Evolutionary conservation across 306 rosid species (phyloP).

Genomic region (Carpinus viminea): DNA sequence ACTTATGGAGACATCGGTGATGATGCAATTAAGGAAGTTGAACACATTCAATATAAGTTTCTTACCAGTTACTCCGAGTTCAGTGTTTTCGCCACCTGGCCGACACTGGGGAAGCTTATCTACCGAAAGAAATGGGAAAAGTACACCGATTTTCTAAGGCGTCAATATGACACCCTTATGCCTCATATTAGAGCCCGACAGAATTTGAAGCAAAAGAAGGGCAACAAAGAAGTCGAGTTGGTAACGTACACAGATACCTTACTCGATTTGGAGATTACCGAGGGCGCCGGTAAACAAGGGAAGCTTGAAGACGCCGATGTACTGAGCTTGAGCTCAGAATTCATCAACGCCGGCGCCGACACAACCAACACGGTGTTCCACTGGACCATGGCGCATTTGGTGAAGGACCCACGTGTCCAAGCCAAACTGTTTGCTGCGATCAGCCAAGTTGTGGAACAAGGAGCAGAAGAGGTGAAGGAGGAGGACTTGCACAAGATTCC

Average conservation of each 20-base stretch:
- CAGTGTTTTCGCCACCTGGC: background rate
- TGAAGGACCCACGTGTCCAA: constrained; percentile 1
- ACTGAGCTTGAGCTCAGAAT: background rate
- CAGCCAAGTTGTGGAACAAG: background rate
- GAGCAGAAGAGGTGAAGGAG: constrained; percentile 28
- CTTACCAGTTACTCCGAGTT: background rate
- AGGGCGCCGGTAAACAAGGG: background rate
- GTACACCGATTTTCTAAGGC: background rate
- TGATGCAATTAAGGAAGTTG: background rate
- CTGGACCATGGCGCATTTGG: constrained; percentile 1
- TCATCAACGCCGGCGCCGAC: background rate
- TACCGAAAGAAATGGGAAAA: background rate
- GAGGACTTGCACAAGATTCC: constrained; percentile 32
- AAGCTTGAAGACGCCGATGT: background rate
- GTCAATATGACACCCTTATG: background rate
- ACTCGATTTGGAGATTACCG: background rate
- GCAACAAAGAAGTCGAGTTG: background rate
- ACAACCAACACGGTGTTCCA: background rate
- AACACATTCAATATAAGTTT: background rate
- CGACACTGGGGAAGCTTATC: background rate
- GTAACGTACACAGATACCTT: constrained; percentile 2
- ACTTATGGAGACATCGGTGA: background rate
- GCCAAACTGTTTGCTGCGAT: background rate
- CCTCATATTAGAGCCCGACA: background rate
- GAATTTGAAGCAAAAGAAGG: background rate